Base-by-base conservation (phyloP, 139 green algal species). In the Nannochloris sp. region DNA sequence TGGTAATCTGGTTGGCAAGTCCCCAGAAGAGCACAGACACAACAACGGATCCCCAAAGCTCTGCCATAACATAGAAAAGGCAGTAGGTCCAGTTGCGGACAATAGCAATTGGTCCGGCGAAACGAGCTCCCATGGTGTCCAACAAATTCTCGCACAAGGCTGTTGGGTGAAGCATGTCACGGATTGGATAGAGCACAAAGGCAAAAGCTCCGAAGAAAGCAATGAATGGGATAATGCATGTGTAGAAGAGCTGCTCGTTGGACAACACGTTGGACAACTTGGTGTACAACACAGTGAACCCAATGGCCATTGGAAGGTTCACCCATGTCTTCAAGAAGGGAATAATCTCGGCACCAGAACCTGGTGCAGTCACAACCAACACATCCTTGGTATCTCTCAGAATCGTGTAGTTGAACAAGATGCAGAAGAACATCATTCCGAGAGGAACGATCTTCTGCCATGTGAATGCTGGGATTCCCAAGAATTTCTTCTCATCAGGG, bases 321-420 rank as follows among this genome's bases (percentile, higher is more conserved):
- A 97, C 88, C 85, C 85, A 97, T 11, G 91, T 97, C 82, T 97
- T 97, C 48, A 98, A 75, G 76, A 98, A 98, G 31, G 93, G 93
- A 64, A 98, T 98, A 68, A 96, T 90, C 78, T 98, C 93, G 3
- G 91, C 92, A 34, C 90, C 90, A 24, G 82, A 92, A 59, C 92
- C 92, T 24, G 91, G 90, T n/a, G 92, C 92, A 31, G 92, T 98
- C 9, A 98, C 92, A 24, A 98, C 92, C 67, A 98, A 81, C 75
- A 97, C 92, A 72, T 98, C 90, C 89, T 96, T 98, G 57, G 92
- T 98, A 75, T 98, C 92, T 62, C 92, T 84, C 60, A 98, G 86
- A 67, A 98, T 98, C 65, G 92, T 98, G 89, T 98, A 97, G 86
- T 97, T 97, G 87, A 98, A 98, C 29, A 97, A 79, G 60, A 97